Conservation (phyloP, 164 flowering plant genomes). For the grape (Vitis vinifera) region DNA sequence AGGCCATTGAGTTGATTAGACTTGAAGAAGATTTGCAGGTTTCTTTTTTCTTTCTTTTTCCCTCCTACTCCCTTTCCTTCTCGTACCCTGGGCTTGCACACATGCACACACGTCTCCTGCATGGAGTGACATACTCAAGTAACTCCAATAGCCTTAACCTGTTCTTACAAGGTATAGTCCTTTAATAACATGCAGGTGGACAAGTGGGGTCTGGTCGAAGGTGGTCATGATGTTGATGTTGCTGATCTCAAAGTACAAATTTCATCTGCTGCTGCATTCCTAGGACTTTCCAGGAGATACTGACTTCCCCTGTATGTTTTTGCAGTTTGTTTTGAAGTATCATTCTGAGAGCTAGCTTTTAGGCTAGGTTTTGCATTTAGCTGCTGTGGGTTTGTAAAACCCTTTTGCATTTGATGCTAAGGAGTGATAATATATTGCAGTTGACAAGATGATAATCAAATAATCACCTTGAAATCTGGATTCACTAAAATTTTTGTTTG, state of each 20-base stretch:
- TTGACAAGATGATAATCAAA: slow-evolving; percentile 4
- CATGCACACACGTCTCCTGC: background rate
- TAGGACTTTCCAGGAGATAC: slow-evolving; percentile 60
- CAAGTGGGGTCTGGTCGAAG: slow-evolving; percentile 95
- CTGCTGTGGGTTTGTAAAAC: background rate
- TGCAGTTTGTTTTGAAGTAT: background rate
- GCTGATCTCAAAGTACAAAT: slow-evolving; percentile 92
- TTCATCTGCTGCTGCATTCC: slow-evolving; percentile 79
- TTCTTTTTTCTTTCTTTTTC: background rate
- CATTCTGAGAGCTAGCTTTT: background rate
- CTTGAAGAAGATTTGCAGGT: slow-evolving; percentile 98
- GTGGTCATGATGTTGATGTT: slow-evolving; percentile 95
- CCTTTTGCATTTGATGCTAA: background rate
- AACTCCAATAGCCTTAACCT: background rate
- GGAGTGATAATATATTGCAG: background rate
- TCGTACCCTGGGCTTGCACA: background rate
- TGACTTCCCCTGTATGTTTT: slow-evolving; percentile 14
- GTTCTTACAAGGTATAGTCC: background rate
- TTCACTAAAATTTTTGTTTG: background rate
- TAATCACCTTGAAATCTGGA: background rate
- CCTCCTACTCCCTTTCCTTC: background rate
- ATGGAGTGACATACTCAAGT: background rate
- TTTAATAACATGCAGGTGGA: slow-evolving; percentile 52
- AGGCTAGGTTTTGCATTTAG: background rate
- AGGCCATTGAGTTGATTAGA: slow-evolving; percentile 82